These are phyloP conservation scores for Eucalyptus pumila DNA, from an alignment of 345 rosid genomes.

Conservation along the genomic window DNA sequence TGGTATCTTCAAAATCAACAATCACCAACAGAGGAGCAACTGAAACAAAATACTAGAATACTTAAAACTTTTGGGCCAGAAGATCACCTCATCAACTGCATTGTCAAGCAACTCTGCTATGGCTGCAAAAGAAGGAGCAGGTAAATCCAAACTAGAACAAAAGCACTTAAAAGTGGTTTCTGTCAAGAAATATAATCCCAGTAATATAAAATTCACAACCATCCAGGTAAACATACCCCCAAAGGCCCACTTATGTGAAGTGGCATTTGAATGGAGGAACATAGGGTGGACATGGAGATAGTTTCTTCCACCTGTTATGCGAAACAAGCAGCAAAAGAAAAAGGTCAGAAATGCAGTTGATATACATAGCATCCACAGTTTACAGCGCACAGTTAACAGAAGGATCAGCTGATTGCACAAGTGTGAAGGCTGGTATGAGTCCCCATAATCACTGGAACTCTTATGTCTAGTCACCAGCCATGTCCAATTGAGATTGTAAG, in stretches of 20 bases:
- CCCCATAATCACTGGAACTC: neutral
- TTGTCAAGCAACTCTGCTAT: slow-evolving; percentile 93
- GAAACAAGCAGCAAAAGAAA: neutral
- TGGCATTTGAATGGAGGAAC: slow-evolving; percentile 98
- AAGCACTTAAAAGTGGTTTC: neutral
- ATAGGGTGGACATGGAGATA: slow-evolving; percentile 87
- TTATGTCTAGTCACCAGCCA: neutral
- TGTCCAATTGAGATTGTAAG: neutral
- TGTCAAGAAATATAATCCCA: neutral
- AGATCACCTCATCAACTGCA: slow-evolving; percentile 88
- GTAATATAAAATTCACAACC: neutral
- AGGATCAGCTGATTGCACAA: neutral
- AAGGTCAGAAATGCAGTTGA: neutral
- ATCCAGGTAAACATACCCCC: slow-evolving; percentile 52
- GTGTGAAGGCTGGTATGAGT: neutral
- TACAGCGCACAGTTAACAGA: neutral
- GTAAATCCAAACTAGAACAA: neutral
- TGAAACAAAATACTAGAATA: neutral
- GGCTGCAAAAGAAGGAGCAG: slow-evolving; percentile 29
- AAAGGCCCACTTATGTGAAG: slow-evolving; percentile 97
- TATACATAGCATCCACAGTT: neutral
- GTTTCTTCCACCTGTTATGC: slow-evolving; percentile 46
- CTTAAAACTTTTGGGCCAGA: neutral
- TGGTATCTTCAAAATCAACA: neutral
- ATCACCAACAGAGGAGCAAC: neutral